These are phyloP conservation scores for Ceratocystis eucalypticola DNA, from an alignment of 2,329 filamentous ascomycete genomes.

Conservation along the genomic window DNA sequence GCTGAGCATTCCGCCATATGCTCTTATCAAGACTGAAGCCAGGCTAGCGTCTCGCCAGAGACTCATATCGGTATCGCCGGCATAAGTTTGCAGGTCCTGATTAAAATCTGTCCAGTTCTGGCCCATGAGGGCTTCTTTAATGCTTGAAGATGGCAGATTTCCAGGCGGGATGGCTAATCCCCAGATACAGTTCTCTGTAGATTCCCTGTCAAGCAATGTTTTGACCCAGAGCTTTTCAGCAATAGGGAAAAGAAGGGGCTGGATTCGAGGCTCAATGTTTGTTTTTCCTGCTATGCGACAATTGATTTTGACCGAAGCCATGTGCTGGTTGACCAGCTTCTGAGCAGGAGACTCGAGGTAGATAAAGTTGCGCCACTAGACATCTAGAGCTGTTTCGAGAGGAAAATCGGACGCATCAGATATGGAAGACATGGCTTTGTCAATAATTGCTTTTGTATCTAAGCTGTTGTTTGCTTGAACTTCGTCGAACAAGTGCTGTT, in stretches of 20 bases:
- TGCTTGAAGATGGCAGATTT: not conserved
- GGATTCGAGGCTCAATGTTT: not conserved
- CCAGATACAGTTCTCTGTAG: not conserved
- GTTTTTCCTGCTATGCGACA: not conserved
- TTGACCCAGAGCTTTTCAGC: slow-evolving; percentile 2
- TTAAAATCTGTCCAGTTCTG: not conserved
- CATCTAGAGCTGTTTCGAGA: not conserved
- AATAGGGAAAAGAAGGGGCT: not conserved
- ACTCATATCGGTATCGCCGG: not conserved
- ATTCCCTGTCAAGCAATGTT: not conserved
- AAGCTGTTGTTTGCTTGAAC: not conserved
- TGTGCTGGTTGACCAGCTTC: slow-evolving; percentile 1
- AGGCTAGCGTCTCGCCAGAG: not conserved
- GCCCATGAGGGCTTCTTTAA: not conserved
- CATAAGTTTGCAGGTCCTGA: not conserved
- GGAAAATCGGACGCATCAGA: not conserved
- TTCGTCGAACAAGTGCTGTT: not conserved
- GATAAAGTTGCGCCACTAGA: slow-evolving; percentile 3
- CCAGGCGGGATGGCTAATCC: not conserved
- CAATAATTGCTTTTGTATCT: not conserved
- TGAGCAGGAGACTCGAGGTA: slow-evolving; percentile 2
- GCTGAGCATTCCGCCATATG: not conserved
- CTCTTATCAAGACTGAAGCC: not conserved
- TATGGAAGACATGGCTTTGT: not conserved
- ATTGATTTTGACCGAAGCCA: not conserved